phyloP scores from a whole-genome alignment of 2,329 filamentous ascomycete species.

The Basipetospora chlamydospora region DNA sequence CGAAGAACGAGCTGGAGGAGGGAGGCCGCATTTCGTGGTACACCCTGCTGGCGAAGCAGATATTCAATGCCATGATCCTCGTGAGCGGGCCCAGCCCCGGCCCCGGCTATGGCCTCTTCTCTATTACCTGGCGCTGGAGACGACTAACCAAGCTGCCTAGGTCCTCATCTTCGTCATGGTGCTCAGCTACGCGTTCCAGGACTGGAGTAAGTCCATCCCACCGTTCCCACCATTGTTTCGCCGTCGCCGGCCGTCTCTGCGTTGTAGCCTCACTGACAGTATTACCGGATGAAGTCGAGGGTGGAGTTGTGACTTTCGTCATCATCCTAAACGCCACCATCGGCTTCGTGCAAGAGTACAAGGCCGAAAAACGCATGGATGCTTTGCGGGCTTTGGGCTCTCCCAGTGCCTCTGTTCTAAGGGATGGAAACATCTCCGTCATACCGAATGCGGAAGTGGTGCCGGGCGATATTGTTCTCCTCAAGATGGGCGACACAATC shows the following conservation, averaged over 20 bases:
- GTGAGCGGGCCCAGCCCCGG: no score
- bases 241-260: no score
- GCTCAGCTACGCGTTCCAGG: conserved; percentile 50
- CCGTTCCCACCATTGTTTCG: no score
- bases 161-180: conserved; percentile 67
- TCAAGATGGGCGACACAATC: conserved; percentile 60
- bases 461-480: conserved; percentile 53
- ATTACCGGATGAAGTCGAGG: no score
- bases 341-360: conserved; percentile 49
- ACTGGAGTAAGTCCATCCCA: no score
- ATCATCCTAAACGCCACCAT: conserved; percentile 56
- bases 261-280: no score
- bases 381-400: conserved; percentile 45
- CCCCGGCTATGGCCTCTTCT: no score
- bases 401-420: conserved; percentile 47
- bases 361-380: conserved; percentile 54
- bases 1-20: conserved; percentile 56
- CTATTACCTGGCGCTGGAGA: no score
- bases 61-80: conserved; percentile 67
- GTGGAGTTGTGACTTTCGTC: conserved; percentile 50
- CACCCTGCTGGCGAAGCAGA: conserved; percentile 58
- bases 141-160: conserved; percentile 25
- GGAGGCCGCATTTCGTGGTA: conserved; percentile 52
- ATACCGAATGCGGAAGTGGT: conserved; percentile 49
- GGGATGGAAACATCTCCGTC: conserved; percentile 41